phyloP scores from a whole-genome alignment of 768 basidiomycete genomes.

The Steccherinum ochraceum region DNA sequence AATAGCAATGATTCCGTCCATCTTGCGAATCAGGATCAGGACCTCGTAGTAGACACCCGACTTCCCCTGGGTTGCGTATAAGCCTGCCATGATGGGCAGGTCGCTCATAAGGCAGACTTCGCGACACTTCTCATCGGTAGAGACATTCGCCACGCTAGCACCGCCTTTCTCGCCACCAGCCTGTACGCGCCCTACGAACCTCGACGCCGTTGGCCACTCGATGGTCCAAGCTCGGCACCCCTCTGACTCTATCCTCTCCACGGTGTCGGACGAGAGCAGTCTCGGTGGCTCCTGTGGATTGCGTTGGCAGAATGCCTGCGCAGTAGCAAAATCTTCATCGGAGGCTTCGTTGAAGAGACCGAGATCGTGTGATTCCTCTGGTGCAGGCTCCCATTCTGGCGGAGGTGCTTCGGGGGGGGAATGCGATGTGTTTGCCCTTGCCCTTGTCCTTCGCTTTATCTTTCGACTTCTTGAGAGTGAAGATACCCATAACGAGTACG shows the following conservation, averaged over 20 bases:
- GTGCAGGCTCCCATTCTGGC: slow-evolving; percentile 56
- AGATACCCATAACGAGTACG: neutral
- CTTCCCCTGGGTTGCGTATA: slow-evolving; percentile 50
- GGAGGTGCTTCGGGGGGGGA: slow-evolving; percentile 19
- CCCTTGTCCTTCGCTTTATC: too few relatives aligned
- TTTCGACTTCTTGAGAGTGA: too few relatives aligned
- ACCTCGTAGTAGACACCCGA: slow-evolving; percentile 61
- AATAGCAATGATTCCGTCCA: slow-evolving; percentile 56
- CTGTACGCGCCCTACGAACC: slow-evolving; percentile 41
- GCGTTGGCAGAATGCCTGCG: slow-evolving; percentile 41
- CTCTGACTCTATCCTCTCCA: slow-evolving; percentile 42
- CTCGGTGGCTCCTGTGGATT: slow-evolving; percentile 35
- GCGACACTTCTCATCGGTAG: slow-evolving; percentile 35
- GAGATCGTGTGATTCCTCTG: slow-evolving; percentile 39
- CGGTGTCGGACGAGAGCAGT: slow-evolving; percentile 43
- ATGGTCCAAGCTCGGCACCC: slow-evolving; percentile 53
- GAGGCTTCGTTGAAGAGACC: slow-evolving; percentile 54
- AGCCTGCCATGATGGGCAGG: slow-evolving; percentile 52
- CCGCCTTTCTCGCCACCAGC: slow-evolving; percentile 24
- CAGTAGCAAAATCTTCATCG: slow-evolving; percentile 46
- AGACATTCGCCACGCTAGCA: slow-evolving; percentile 32
- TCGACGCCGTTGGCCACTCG: slow-evolving; percentile 29
- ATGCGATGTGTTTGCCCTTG: neutral
- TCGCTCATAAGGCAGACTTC: slow-evolving; percentile 53
- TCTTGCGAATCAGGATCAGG: slow-evolving; percentile 43